Conservation (phyloP, 1,284 basidiomycete genomes). For the Gastroboletus turbinatus region DNA sequence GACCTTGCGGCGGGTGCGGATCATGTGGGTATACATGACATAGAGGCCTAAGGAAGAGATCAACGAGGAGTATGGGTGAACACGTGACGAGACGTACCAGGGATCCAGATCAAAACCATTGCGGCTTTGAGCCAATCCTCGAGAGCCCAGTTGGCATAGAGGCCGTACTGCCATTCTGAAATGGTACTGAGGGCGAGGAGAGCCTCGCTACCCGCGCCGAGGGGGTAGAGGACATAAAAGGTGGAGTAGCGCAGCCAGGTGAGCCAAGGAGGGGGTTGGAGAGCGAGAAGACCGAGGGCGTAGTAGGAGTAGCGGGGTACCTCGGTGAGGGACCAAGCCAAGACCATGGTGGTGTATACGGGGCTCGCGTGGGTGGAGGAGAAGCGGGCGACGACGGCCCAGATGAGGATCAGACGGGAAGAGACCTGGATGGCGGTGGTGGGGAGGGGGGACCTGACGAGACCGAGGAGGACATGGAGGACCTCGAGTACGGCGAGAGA, state of each 20-base stretch:
- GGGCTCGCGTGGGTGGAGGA: slow-evolving; percentile 72
- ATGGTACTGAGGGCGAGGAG: slow-evolving; percentile 81
- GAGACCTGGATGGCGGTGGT: slow-evolving; percentile 88
- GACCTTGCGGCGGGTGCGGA: slow-evolving; percentile 78
- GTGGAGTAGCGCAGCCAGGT: slow-evolving; percentile 84
- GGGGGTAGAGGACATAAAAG: slow-evolving; percentile 90
- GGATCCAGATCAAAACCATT: slow-evolving; percentile 89
- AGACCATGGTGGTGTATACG: slow-evolving; percentile 87
- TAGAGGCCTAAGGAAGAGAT: slow-evolving; percentile 50
- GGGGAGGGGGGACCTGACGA: slow-evolving; percentile 81
- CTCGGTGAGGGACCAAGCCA: slow-evolving; percentile 94
- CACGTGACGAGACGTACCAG: slow-evolving; percentile 52
- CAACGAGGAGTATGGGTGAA: background rate
- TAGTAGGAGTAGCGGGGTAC: slow-evolving; percentile 94
- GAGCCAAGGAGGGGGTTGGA: slow-evolving; percentile 37
- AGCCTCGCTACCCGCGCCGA: slow-evolving; percentile 91
- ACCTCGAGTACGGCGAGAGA: slow-evolving; percentile 82
- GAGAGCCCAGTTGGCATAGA: slow-evolving; percentile 44
- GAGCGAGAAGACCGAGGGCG: slow-evolving; percentile 63
- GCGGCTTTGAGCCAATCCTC: slow-evolving; percentile 56
- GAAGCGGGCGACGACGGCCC: slow-evolving; percentile 59
- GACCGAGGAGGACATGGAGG: slow-evolving; percentile 76
- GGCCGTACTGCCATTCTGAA: slow-evolving; percentile 43
- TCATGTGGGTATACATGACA: slow-evolving; percentile 89
- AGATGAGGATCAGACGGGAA: slow-evolving; percentile 85